phyloP scores from a whole-genome alignment of 1,284 basidiomycete species.

The Trametes polyzona region DNA sequence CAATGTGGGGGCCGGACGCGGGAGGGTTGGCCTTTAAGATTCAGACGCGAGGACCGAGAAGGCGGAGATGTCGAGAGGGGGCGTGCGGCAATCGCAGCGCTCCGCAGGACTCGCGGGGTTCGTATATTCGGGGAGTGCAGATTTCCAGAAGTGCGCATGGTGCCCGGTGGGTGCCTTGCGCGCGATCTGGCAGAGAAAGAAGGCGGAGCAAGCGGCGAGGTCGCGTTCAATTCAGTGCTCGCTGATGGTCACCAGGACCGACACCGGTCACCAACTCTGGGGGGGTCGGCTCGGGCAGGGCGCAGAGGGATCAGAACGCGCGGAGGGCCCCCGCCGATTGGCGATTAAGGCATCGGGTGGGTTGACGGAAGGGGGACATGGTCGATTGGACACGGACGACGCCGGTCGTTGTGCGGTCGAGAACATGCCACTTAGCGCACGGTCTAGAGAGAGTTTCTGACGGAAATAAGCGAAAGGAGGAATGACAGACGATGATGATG shows the following conservation, averaged over 20 bases:
- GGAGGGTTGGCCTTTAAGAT: background rate
- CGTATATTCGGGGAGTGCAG: slow-evolving; percentile 3
- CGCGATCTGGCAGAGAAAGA: too few relatives aligned
- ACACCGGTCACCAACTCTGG: background rate
- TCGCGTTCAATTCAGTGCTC: background rate
- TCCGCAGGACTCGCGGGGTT: background rate
- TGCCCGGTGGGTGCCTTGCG: background rate
- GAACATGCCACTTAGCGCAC: background rate
- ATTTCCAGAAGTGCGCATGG: slow-evolving; percentile 1
- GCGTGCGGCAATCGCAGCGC: background rate
- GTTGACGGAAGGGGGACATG: background rate
- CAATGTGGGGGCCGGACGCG: background rate
- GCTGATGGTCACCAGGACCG: slow-evolving; percentile 4
- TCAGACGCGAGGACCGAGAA: background rate
- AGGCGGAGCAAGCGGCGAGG: background rate
- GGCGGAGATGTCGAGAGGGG: background rate
- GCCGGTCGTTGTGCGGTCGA: background rate
- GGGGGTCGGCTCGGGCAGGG: background rate
- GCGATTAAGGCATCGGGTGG: background rate
- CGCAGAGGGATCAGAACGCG: background rate
- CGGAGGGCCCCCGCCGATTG: background rate
- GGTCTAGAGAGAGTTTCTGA: background rate
- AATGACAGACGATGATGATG: background rate
- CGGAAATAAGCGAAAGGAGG: background rate
- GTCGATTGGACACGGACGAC: background rate